A percentile compares a stretch with the other conserved stretches of the same genome.
Conservation (phyloP, 768 basidiomycete species). For the Mycena filopes region DNA sequence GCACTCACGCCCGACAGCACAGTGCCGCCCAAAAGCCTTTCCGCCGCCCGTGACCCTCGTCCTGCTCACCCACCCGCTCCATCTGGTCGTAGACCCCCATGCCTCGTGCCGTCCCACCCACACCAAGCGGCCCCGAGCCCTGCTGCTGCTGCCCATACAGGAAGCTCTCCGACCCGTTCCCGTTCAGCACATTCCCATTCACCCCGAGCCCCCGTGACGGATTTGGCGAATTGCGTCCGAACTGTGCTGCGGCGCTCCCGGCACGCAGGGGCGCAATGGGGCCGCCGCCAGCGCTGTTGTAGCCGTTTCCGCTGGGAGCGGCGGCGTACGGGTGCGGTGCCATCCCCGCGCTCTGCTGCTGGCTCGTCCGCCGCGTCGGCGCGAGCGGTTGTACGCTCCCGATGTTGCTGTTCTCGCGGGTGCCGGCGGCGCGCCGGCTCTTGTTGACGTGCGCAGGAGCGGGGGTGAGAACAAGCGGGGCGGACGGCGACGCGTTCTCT, state of each 20-base stretch:
- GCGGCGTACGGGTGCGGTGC: slow-evolving; percentile 80
- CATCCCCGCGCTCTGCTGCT: slow-evolving; percentile 61
- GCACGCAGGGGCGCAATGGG: slow-evolving; percentile 30
- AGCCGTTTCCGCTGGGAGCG: slow-evolving; percentile 66
- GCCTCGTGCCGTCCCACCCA: slow-evolving; percentile 49
- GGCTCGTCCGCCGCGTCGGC: slow-evolving; percentile 74
- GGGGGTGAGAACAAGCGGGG: slow-evolving; percentile 73
- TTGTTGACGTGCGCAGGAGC: slow-evolving; percentile 74
- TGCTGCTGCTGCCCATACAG: slow-evolving; percentile 67
- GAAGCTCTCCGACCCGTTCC: slow-evolving; percentile 75
- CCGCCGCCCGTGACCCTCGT: slow-evolving; percentile 63
- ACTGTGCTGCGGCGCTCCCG: slow-evolving; percentile 38
- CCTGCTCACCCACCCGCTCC: slow-evolving; percentile 66
- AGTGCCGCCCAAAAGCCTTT: slow-evolving; percentile 71
- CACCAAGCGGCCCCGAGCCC: slow-evolving; percentile 53
- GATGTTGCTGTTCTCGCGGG: slow-evolving; percentile 65
- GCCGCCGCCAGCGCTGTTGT: slow-evolving; percentile 49
- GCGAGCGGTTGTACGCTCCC: slow-evolving; percentile 76
- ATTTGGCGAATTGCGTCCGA: slow-evolving; percentile 68
- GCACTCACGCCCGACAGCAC: slow-evolving; percentile 72
- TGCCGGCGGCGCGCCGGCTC: slow-evolving; percentile 60
- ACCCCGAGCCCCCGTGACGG: slow-evolving; percentile 42
- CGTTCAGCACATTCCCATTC: slow-evolving; percentile 54
- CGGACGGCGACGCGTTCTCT: slow-evolving; percentile 63
- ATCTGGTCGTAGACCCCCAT: slow-evolving; percentile 80